Conservation (phyloP, 495 filamentous ascomycete species). For the Cetradonia linearis region DNA sequence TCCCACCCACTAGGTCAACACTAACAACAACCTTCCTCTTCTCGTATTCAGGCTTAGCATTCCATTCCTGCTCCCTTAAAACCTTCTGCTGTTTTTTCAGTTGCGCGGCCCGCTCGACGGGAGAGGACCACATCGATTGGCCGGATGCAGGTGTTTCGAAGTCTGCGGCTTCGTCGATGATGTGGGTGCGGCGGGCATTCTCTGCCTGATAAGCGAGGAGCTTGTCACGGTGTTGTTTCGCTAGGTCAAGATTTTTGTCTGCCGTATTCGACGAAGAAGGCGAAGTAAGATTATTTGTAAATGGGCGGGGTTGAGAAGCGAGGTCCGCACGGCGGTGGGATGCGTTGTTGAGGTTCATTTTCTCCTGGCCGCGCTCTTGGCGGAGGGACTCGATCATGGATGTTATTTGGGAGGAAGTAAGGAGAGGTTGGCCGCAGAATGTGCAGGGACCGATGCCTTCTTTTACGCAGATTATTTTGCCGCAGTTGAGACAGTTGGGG, state of each 20-base stretch:
- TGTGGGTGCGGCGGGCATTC: slow-evolving; percentile 76
- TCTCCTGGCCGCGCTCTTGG: slow-evolving; percentile 77
- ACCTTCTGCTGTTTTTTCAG: slow-evolving; percentile 86
- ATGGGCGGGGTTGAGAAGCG: slow-evolving; percentile 38
- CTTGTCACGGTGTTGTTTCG: slow-evolving; percentile 70
- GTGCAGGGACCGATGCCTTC: slow-evolving; percentile 93
- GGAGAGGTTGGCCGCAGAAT: slow-evolving; percentile 67
- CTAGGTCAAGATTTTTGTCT: slow-evolving; percentile 36
- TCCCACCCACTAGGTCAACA: slow-evolving; percentile 69
- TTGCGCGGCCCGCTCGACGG: slow-evolving; percentile 75
- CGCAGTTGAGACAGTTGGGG: slow-evolving; percentile 86
- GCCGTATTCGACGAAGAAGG: slow-evolving; percentile 35
- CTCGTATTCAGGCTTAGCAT: slow-evolving; percentile 82
- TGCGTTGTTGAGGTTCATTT: slow-evolving; percentile 66
- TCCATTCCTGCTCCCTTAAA: slow-evolving; percentile 80
- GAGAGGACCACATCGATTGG: slow-evolving; percentile 76
- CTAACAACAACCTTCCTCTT: slow-evolving; percentile 81
- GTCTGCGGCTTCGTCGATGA: slow-evolving; percentile 88
- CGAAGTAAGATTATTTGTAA: slow-evolving; percentile 21
- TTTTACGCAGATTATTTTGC: slow-evolving; percentile 93
- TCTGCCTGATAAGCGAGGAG: slow-evolving; percentile 77
- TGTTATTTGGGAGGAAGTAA: slow-evolving; percentile 62
- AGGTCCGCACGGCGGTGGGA: slow-evolving; percentile 56
- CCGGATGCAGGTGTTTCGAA: slow-evolving; percentile 66
- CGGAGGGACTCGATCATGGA: slow-evolving; percentile 78